These are phyloP conservation scores for Alloteropsis semialata DNA, from an alignment of 176 grass and related monocot genomes.

Conservation along the genomic window DNA sequence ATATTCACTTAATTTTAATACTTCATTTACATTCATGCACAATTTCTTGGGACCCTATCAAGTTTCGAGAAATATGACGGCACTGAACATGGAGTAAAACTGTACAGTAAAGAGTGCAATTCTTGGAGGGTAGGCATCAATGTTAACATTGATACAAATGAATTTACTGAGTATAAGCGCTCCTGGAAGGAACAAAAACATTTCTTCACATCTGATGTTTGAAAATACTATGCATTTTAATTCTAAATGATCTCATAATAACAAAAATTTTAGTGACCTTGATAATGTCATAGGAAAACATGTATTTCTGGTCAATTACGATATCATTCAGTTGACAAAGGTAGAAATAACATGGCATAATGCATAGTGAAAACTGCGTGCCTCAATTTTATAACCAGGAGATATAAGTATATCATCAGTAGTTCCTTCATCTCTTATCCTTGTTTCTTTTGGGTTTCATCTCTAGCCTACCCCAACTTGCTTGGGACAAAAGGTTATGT, in stretches of 20 bases:
- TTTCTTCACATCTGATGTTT: not conserved
- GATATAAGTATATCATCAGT: slow-evolving; percentile 7
- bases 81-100: not conserved
- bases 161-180: not conserved
- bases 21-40: not conserved
- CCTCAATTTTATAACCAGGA: slow-evolving; percentile 37
- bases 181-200: slow-evolving; percentile 11
- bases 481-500: too few relatives aligned
- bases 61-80: not conserved
- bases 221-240: not conserved
- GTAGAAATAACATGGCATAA: not conserved
- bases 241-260: too few relatives aligned
- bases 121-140: not conserved
- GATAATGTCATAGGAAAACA: not conserved
- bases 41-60: not conserved
- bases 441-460: too few relatives aligned
- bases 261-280: too few relatives aligned
- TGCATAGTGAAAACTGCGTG: not conserved
- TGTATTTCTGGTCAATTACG: not conserved
- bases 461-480: too few relatives aligned
- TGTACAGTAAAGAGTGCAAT: not conserved
- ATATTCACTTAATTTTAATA: not conserved
- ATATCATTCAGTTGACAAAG: not conserved
- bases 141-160: slow-evolving; percentile 6
- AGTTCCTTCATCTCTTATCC: slow-evolving; percentile 7